Evolutionary conservation across 148 eudicot genomes (phyloP), one percentile per base, ranked within the genome.

Genomic region (Rheum nobile): DNA sequence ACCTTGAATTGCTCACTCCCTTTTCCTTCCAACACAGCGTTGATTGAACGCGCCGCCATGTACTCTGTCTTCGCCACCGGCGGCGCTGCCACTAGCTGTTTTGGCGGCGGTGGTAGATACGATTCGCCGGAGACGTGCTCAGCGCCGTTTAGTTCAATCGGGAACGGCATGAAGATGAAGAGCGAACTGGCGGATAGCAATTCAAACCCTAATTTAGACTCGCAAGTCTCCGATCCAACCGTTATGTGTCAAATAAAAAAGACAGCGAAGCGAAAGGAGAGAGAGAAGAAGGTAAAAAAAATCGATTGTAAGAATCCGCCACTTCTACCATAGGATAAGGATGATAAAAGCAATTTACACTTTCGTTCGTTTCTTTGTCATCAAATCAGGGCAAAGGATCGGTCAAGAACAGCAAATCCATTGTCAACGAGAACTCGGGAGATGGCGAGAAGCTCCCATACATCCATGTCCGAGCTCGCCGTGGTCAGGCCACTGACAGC

Each of bases 401-500:
- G 29, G 79, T 78, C 70, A 93, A 86, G 75, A 91, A 87, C 89
- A 88, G 81, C 79, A 93, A 88, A 82, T 82, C 81, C 75, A 50
- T 71, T 22, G 79, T 81, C 67, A 77, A 74, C 44, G 82, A 77
- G 17, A 44, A 59, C 55, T 77, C 78, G 1, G 87, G 76, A 19
- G 88, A 87, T 8, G 83, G 81, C 9, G 95, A 91, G 83, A 84
- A 94, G 86, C 87, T 91, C 42, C 98, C 98, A 29, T 94, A 94
- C 72, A 93, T 94, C 38, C 98, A 91, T 50, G 97, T 91, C 63
- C 87, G 98, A 76, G 97, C 97, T 17, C 90, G 98, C 14, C 84
- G 98, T 2, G 98, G 98, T n/a, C 93, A 94, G 82, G 98, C 98
- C 31, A 94, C 98, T 17, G 96, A 94, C 81, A 91, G 97, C 77